A percentile compares a stretch with the other conserved stretches of the same genome.
Evolutionary conservation across 192 early-diverging fungal genomes (phyloP).

Genomic region (Coemansia nantahalensis): DNA sequence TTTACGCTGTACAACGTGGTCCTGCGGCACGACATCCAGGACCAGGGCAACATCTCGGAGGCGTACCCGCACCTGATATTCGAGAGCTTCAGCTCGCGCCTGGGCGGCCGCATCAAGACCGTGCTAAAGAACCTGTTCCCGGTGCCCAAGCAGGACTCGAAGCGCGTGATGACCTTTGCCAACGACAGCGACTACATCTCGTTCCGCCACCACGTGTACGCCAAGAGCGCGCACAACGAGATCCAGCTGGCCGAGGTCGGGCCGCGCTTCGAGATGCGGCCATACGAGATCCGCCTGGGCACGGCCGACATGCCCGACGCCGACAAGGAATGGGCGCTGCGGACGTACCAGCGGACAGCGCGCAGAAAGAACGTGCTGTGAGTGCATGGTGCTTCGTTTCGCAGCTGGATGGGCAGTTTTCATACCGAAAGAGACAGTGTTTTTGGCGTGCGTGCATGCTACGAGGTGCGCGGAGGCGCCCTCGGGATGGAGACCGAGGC

Average conservation of each 20-base stretch:
- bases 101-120: constrained; percentile 78
- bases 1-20: constrained; percentile 98
- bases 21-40: constrained; percentile 94
- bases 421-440: background rate
- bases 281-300: constrained; percentile 94
- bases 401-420: background rate
- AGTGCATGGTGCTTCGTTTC: constrained; percentile 1
- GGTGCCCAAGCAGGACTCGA: constrained; percentile 93
- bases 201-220: constrained; percentile 95
- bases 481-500: too few species aligned
- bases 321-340: constrained; percentile 95
- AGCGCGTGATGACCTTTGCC: constrained; percentile 96
- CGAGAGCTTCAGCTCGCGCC: constrained; percentile 86
- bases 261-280: constrained; percentile 96
- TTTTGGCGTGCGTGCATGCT: too few species aligned
- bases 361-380: constrained; percentile 76
- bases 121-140: constrained; percentile 97
- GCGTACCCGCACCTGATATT: constrained; percentile 97
- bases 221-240: constrained; percentile 84
- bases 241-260: constrained; percentile 96
- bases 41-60: constrained; percentile 95
- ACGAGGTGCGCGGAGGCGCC: too few species aligned
- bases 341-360: constrained; percentile 87
- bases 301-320: constrained; percentile 93
- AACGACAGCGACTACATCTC: constrained; percentile 97